phyloP scores from a whole-genome alignment of 352 stramenopile species.

The Blastocystis sp. region DNA sequence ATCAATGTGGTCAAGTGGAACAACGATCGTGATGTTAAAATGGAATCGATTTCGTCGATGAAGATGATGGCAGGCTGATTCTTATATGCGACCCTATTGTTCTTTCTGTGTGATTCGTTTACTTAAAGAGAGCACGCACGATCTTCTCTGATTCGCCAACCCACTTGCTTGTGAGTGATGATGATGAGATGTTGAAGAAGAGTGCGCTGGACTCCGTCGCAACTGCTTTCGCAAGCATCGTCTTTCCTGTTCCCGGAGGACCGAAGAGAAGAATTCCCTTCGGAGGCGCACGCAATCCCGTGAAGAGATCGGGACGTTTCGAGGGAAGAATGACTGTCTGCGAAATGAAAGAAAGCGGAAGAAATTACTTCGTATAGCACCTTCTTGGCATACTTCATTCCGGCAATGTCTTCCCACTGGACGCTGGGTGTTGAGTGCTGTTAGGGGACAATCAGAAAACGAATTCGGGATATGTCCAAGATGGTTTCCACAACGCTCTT shows the following conservation, averaged over 20 bases:
- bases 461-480: conserved; percentile 18
- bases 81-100: conserved; percentile 44
- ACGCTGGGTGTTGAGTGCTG: conserved; percentile 70
- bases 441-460: neutral
- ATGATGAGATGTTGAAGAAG: conserved; percentile 71
- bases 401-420: conserved; percentile 72
- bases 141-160: conserved; percentile 77
- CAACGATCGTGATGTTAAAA: conserved; percentile 64
- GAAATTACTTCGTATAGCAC: conserved; percentile 72
- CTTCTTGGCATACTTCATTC: conserved; percentile 72
- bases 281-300: conserved; percentile 72
- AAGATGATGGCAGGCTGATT: conserved; percentile 70
- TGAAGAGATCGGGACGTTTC: conserved; percentile 84
- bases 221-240: conserved; percentile 61
- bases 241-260: conserved; percentile 76
- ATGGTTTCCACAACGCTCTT: conserved; percentile 23
- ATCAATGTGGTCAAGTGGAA: neutral
- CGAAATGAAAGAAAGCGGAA: conserved; percentile 65
- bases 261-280: conserved; percentile 77
- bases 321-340: conserved; percentile 84
- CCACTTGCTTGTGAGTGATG: conserved; percentile 76
- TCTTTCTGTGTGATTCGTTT: too few relatives aligned
- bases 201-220: conserved; percentile 56
- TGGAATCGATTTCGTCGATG: conserved; percentile 75
- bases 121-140: conserved; percentile 73